These are phyloP conservation scores for Microascus cirrosus DNA, from an alignment of 2,329 filamentous ascomycete species.

Conservation along the genomic window DNA sequence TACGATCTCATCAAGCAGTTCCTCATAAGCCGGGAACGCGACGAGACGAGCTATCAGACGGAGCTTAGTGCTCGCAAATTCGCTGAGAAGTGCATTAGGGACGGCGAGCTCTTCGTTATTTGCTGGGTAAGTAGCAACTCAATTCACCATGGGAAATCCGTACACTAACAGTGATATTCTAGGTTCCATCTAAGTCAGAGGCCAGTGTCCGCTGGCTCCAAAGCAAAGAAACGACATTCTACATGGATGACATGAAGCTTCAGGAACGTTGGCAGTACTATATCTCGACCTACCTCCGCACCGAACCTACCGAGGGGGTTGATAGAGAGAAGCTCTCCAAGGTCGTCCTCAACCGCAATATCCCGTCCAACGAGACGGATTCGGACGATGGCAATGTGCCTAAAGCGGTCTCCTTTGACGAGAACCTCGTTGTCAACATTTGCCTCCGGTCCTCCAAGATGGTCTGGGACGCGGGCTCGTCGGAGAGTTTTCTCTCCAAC, in stretches of 20 bases:
- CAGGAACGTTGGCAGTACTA: slow-evolving; percentile 90
- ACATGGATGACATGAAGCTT: slow-evolving; percentile 77
- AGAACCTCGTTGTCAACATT: slow-evolving; percentile 61
- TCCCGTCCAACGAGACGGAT: slow-evolving; percentile 50
- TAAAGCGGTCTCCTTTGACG: slow-evolving; percentile 50
- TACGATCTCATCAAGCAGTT: slow-evolving; percentile 84
- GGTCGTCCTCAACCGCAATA: slow-evolving; percentile 60
- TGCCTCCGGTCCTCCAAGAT: slow-evolving; percentile 72
- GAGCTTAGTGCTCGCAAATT: slow-evolving; percentile 87
- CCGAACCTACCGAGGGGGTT: slow-evolving; percentile 79
- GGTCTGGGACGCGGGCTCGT: slow-evolving; percentile 59
- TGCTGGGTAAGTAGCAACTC: slow-evolving; percentile 63
- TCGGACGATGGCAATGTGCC: slow-evolving; percentile 52
- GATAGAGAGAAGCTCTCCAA: slow-evolving; percentile 53
- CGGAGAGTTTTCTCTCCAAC: slow-evolving; percentile 63
- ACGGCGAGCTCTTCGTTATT: slow-evolving; percentile 83
- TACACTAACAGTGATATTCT: slow-evolving; percentile 12
- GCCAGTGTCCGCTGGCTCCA: slow-evolving; percentile 63
- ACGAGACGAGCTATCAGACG: slow-evolving; percentile 78
- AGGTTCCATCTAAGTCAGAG: slow-evolving; percentile 58
- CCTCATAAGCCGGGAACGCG: slow-evolving; percentile 66
- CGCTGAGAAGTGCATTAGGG: slow-evolving; percentile 86
- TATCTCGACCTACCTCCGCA: slow-evolving; percentile 79
- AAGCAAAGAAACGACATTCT: slow-evolving; percentile 65
- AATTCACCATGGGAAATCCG: background rate